A percentile compares a stretch with the other conserved stretches of the same genome.
Conservation (phyloP, 2,329 filamentous ascomycete genomes). For the Penicillium sclerotigenum region DNA sequence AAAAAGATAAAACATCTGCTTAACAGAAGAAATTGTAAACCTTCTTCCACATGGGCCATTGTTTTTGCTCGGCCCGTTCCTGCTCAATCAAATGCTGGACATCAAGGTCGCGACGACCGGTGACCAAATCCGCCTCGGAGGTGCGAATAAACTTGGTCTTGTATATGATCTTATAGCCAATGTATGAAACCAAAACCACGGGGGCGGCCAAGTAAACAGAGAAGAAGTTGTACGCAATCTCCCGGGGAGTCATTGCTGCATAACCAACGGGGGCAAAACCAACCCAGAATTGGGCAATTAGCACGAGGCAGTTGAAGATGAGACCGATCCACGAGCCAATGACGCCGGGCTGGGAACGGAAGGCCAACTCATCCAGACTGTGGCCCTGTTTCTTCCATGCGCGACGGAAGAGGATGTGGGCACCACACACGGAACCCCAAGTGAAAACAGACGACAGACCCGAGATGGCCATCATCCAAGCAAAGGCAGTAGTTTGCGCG, state of each 20-base stretch:
- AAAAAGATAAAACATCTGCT: constrained; percentile 4
- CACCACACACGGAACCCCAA: constrained; percentile 80
- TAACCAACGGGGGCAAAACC: constrained; percentile 72
- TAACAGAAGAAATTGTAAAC: constrained; percentile 71
- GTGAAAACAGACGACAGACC: constrained; percentile 72
- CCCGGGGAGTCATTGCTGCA: constrained; percentile 40
- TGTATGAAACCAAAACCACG: constrained; percentile 59
- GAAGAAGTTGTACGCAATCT: constrained; percentile 67
- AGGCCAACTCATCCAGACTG: constrained; percentile 73
- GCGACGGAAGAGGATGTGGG: constrained; percentile 84
- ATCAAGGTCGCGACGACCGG: constrained; percentile 81
- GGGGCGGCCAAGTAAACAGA: constrained; percentile 56
- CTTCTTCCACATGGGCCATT: constrained; percentile 75
- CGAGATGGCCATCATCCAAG: constrained; percentile 75
- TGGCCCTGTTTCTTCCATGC: constrained; percentile 72
- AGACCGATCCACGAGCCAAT: constrained; percentile 78
- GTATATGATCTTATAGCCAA: constrained; percentile 72
- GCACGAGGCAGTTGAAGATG: constrained; percentile 68
- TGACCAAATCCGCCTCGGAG: constrained; percentile 80
- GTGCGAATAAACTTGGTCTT: constrained; percentile 64
- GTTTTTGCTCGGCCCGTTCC: constrained; percentile 69
- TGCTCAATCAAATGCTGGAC: constrained; percentile 73
- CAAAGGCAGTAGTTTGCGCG: constrained; percentile 62
- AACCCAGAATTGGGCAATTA: constrained; percentile 84
- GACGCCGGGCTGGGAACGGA: constrained; percentile 74